Base-by-base conservation (phyloP, 164 flowering plant genomes). In the Stephania cephalantha region DNA sequence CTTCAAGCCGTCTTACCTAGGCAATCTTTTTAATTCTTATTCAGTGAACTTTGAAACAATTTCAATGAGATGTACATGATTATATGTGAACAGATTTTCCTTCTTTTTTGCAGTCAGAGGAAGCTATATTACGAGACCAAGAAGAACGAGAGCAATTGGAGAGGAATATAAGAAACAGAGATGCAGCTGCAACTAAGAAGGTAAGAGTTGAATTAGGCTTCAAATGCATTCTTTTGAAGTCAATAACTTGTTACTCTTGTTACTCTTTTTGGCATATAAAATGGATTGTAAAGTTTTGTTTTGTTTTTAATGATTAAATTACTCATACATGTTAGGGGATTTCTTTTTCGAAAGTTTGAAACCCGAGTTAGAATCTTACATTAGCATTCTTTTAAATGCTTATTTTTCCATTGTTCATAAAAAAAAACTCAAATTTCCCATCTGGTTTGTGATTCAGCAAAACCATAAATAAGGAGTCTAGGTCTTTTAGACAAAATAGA, bases 61-160 rank as follows among this genome's bases (percentile, higher is more conserved):
- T 48, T 50, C 15, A 11, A 50, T 11, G 4, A 50, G 55, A 50
- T 35, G 42, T 35, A 15, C 61, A 3, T 5, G 69, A 58, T 46
- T 69, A n/a, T 42, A 76, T n/a, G 67, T 2, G 58, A 75, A 72
- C 2, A 52, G 70, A 46, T 9, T 63, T 76, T 13, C 6, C 25
- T 72, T 69, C 77, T 68, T 20, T 70, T 68, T 63, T 29, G 84
- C 87, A 95, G 98, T 89, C 94, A 9, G 97, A 95, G 75, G 97
- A 91, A 83, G 98, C 88, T 68, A 87, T 88, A 73, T 66, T 86
- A 78, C 90, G 87, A 31, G 99, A 95, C 78, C 97, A 92, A 80
- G 88, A 84, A 82, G 99, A 95, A 81, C 86, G 87, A 78, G 95
- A 88, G 82, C 88, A 93, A 74, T 80, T 95, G 64, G 99, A 95